A percentile compares a stretch with the other conserved stretches of the same genome.
Conservation (phyloP, 495 filamentous ascomycete genomes). For the Alectoria sarmentosa region DNA sequence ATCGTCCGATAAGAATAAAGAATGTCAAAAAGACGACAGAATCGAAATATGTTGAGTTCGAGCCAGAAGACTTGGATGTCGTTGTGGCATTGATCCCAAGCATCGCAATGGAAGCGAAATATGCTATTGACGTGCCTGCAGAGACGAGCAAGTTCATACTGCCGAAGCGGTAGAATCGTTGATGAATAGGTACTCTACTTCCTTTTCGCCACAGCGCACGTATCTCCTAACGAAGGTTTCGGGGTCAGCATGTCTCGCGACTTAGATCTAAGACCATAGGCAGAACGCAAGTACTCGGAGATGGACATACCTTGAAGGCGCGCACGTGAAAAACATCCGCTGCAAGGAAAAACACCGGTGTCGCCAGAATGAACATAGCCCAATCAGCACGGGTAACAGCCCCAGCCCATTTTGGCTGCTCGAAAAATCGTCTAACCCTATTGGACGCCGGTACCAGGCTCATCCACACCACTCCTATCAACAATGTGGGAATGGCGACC, state of each 20-base stretch:
- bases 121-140: conserved; percentile 81
- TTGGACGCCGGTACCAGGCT: conserved; percentile 59
- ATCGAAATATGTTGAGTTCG: conserved; percentile 78
- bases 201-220: conserved; percentile 70
- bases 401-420: conserved; percentile 61
- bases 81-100: conserved; percentile 60
- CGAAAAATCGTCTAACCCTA: conserved; percentile 52
- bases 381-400: conserved; percentile 73
- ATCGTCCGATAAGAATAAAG: conserved; percentile 75
- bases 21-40: conserved; percentile 90
- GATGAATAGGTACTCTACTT: conserved; percentile 66
- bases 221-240: conserved; percentile 45
- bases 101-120: conserved; percentile 74
- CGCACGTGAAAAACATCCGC: conserved; percentile 81
- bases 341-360: conserved; percentile 83
- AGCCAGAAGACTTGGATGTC: conserved; percentile 31
- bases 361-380: conserved; percentile 77
- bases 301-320: conserved; percentile 47
- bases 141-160: conserved; percentile 96
- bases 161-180: conserved; percentile 84
- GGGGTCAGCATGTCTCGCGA: not conserved
- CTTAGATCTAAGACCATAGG: not conserved
- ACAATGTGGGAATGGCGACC: conserved; percentile 75
- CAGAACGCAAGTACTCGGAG: not conserved
- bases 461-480: conserved; percentile 92